A percentile compares a stretch with the other conserved stretches of the same genome.
Conservation (phyloP, 2,329 filamentous ascomycete genomes). For the Hysterium pulicare region DNA sequence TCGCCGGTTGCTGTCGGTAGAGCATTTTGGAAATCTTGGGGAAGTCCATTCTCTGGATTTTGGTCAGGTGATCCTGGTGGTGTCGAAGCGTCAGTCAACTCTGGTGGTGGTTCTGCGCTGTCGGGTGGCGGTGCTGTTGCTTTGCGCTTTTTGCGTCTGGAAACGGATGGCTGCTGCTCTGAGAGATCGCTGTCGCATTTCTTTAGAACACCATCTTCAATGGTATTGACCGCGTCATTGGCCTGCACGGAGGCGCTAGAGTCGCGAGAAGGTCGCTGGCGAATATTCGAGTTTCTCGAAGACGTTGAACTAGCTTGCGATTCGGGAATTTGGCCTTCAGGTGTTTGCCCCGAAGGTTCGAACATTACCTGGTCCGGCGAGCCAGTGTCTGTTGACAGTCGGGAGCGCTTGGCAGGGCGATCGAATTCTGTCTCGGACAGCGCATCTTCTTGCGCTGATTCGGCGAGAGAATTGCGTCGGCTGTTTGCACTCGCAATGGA, state of each 20-base stretch:
- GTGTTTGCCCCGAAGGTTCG: constrained; percentile 24
- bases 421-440: constrained; percentile 32
- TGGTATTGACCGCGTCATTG: constrained; percentile 24
- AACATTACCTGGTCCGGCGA: constrained; percentile 31
- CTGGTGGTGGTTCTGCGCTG: constrained; percentile 29
- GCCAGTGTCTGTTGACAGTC: constrained; percentile 36
- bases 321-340: constrained; percentile 18
- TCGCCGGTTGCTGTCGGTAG: constrained; percentile 33
- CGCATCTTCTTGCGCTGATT: constrained; percentile 26
- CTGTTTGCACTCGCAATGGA: constrained; percentile 35
- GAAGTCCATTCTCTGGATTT: constrained; percentile 30
- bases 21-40: constrained; percentile 31
- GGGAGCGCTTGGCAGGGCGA: constrained; percentile 36
- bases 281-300: constrained; percentile 22
- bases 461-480: constrained; percentile 39
- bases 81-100: constrained; percentile 35
- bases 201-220: constrained; percentile 32
- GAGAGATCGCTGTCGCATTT: constrained; percentile 34
- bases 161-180: constrained; percentile 24
- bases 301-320: constrained; percentile 15
- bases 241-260: constrained; percentile 20
- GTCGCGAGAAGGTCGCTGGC: constrained; percentile 31
- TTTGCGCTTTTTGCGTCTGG: constrained; percentile 33
- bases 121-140: constrained; percentile 25
- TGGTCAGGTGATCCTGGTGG: constrained; percentile 35